Evolutionary conservation across 371 early-diverging fungal species (phyloP).

Genomic region (Syncephalis fuscata): DNA sequence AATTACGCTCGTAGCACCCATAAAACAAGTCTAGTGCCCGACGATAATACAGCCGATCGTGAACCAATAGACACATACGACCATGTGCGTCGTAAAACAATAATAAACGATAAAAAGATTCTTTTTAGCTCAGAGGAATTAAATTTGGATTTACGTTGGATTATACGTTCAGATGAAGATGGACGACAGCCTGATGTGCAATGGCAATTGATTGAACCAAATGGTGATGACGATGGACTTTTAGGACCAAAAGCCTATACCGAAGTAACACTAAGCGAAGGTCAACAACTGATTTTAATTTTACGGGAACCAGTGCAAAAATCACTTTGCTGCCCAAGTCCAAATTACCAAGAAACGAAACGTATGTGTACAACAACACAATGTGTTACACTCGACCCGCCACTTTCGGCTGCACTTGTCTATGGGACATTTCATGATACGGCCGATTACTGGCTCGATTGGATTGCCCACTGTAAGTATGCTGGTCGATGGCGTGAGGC

Average conservation of each 20-base stretch:
- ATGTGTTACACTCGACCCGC: slow-evolving; percentile 23
- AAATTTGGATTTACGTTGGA: slow-evolving; percentile 38
- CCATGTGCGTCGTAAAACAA: slow-evolving; percentile 4
- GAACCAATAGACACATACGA: slow-evolving; percentile 7
- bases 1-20: slow-evolving; percentile 50
- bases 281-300: slow-evolving; percentile 43
- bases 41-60: slow-evolving; percentile 10
- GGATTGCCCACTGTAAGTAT: slow-evolving; percentile 44
- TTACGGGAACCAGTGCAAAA: slow-evolving; percentile 32
- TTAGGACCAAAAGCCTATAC: slow-evolving; percentile 37
- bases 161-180: slow-evolving; percentile 19
- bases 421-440: slow-evolving; percentile 43
- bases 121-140: slow-evolving; percentile 20
- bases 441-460: slow-evolving; percentile 43
- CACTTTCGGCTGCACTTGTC: slow-evolving; percentile 25
- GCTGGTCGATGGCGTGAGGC: slow-evolving; percentile 61
- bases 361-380: slow-evolving; percentile 4
- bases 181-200: slow-evolving; percentile 18
- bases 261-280: slow-evolving; percentile 36
- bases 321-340: not conserved
- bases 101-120: slow-evolving; percentile 15
- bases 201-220: slow-evolving; percentile 16
- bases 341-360: not conserved
- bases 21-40: slow-evolving; percentile 23
- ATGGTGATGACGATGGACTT: slow-evolving; percentile 9